phyloP scores from a whole-genome alignment of 116 monocot genomes.

The Dioscorea cayenensis region DNA sequence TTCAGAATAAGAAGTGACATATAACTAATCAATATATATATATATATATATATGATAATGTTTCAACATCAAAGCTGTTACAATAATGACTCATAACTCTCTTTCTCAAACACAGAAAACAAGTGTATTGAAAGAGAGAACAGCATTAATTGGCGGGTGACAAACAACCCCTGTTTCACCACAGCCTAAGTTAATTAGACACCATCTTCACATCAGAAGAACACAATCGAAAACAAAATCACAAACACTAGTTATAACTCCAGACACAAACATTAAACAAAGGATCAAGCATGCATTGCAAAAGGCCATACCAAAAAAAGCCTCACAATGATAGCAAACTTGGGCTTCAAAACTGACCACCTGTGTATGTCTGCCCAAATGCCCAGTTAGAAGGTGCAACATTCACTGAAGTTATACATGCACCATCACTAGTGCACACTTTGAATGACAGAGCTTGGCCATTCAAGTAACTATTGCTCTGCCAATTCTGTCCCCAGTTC shows the following conservation, averaged over 20 bases:
- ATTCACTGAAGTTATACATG: constrained; percentile 27
- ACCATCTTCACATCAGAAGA: background rate
- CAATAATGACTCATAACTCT: no score
- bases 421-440: constrained; percentile 66
- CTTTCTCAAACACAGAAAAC: background rate
- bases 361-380: constrained; percentile 69
- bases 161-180: constrained; percentile 36
- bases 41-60: no score
- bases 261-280: background rate
- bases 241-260: background rate
- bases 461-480: constrained; percentile 44
- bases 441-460: constrained; percentile 68
- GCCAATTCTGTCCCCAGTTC: constrained; percentile 87
- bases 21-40: no score
- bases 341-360: constrained; percentile 39
- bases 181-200: constrained; percentile 23
- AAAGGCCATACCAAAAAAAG: constrained; percentile 18
- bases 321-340: background rate
- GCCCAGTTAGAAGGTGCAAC: constrained; percentile 44
- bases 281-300: background rate
- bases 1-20: no score
- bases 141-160: constrained; percentile 43
- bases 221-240: constrained; percentile 1
- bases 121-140: background rate
- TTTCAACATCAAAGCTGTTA: no score